Evolutionary conservation across 2,329 filamentous ascomycete genomes (phyloP).

Genomic region (Monosporascus sp.): DNA sequence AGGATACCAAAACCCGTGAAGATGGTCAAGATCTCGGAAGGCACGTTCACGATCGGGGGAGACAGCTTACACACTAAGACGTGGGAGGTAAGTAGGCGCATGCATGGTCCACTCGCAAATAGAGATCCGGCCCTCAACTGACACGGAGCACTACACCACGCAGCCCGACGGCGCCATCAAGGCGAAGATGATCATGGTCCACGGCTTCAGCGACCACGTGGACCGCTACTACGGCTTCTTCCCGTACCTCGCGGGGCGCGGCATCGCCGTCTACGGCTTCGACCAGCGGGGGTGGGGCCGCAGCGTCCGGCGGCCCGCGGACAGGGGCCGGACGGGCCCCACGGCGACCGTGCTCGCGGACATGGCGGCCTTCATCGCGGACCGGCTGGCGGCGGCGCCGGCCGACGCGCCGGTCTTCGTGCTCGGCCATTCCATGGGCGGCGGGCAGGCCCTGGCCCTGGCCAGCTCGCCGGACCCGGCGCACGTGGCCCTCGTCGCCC

Average conservation of each 20-base stretch:
- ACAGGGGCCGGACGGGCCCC: slow-evolving; percentile 68
- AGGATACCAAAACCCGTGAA: slow-evolving; percentile 4
- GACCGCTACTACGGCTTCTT: slow-evolving; percentile 74
- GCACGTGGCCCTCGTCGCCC: slow-evolving; percentile 48
- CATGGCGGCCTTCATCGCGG: slow-evolving; percentile 67
- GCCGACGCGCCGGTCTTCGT: slow-evolving; percentile 64
- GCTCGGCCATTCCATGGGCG: slow-evolving; percentile 89
- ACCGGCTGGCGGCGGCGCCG: slow-evolving; percentile 40
- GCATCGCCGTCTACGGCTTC: slow-evolving; percentile 71
- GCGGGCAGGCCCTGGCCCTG: slow-evolving; percentile 65
- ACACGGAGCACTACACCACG: not conserved
- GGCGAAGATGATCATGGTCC: slow-evolving; percentile 75
- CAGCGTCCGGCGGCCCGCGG: slow-evolving; percentile 53
- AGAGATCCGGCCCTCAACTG: not conserved
- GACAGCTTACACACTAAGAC: slow-evolving; percentile 50
- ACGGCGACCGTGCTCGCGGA: slow-evolving; percentile 70
- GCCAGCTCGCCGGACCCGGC: slow-evolving; percentile 36
- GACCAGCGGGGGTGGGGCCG: slow-evolving; percentile 90
- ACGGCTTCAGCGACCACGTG: slow-evolving; percentile 86
- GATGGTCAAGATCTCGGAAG: slow-evolving; percentile 42
- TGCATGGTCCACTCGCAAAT: not conserved
- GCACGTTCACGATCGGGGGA: slow-evolving; percentile 41
- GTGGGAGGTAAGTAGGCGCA: slow-evolving; percentile 44
- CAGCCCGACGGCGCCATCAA: slow-evolving; percentile 51
- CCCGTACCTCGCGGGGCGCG: slow-evolving; percentile 58